Conservation (phyloP, 148 eudicot genomes). For the Rhododendron williamsianum region DNA sequence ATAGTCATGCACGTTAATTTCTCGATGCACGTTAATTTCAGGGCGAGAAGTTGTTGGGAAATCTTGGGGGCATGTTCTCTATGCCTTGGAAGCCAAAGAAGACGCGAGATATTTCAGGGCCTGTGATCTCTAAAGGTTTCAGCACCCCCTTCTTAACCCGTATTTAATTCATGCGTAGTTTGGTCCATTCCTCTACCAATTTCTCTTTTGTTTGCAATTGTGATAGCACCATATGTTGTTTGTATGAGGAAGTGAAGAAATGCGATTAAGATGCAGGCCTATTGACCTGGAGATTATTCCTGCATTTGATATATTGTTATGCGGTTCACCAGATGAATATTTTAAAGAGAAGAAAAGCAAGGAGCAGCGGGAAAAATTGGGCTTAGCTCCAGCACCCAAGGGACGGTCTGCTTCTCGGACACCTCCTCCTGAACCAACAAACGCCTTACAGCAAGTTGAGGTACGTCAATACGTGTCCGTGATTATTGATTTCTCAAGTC, state of each 20-base stretch:
- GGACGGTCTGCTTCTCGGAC: conserved; percentile 37
- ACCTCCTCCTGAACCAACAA: conserved; percentile 56
- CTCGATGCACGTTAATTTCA: conserved; percentile 19
- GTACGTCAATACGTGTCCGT: conserved; percentile 19
- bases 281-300: background rate
- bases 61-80: conserved; percentile 94
- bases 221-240: background rate
- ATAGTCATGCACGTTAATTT: conserved; percentile 1
- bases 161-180: background rate
- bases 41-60: conserved; percentile 85
- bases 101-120: conserved; percentile 54
- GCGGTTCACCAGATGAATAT: conserved; percentile 14
- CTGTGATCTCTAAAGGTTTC: conserved; percentile 46
- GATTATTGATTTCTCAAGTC: background rate
- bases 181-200: background rate
- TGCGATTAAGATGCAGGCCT: background rate
- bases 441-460: conserved; percentile 73
- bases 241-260: background rate
- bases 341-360: conserved; percentile 37
- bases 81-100: conserved; percentile 91
- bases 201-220: background rate
- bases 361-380: conserved; percentile 65
- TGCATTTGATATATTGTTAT: background rate
- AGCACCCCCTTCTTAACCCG: background rate
- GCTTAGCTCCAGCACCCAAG: conserved; percentile 36